Conservation (phyloP, 257 asterid species). For the Leptodermis oblonga region DNA sequence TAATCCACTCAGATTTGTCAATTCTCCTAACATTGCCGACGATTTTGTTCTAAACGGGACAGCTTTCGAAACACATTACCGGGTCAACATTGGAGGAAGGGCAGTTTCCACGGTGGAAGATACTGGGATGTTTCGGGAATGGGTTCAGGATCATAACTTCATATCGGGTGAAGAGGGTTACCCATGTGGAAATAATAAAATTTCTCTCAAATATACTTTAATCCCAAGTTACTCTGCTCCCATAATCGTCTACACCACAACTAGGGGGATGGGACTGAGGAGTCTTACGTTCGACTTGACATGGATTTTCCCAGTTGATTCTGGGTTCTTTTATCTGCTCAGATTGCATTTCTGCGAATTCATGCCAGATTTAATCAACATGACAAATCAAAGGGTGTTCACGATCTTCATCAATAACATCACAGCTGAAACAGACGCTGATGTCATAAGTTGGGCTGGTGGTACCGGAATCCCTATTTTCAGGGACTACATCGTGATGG, state of each 20-base stretch:
- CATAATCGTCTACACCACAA: constrained; percentile 26
- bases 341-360: constrained; percentile 55
- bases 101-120: no score
- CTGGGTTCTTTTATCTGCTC: constrained; percentile 42
- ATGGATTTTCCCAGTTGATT: constrained; percentile 46
- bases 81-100: no score
- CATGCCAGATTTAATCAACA: background rate
- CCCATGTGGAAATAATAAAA: background rate
- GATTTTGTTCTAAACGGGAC: no score
- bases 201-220: constrained; percentile 20
- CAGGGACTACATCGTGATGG: constrained; percentile 33
- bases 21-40: no score
- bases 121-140: no score
- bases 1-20: no score
- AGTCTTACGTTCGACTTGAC: constrained; percentile 12
- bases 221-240: constrained; percentile 52
- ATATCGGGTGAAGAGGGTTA: no score
- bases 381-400: constrained; percentile 23
- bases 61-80: no score
- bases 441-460: constrained; percentile 20
- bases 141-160: no score
- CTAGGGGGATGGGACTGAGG: constrained; percentile 13
- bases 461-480: no score
- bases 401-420: constrained; percentile 16
- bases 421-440: constrained; percentile 18